Base-by-base conservation (phyloP, 164 flowering plant species). In the Macadamia tetraphylla region DNA sequence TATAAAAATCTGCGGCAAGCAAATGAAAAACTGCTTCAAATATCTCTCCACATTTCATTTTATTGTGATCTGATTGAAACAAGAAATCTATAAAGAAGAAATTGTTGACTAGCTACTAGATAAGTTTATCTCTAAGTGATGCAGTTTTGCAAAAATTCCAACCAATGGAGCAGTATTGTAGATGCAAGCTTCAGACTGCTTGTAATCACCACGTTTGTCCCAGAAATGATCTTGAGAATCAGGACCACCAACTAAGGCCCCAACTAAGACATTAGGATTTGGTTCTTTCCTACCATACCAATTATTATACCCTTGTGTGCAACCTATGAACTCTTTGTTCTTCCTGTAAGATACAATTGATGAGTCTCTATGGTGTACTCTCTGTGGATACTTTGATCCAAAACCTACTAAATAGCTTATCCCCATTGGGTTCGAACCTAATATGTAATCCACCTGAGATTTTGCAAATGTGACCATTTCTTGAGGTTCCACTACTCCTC, bases 111-210 rank as follows among this genome's bases (percentile, higher is more conserved):
- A 5, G 40, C 40, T 35, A 35, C 40, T 0, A 5, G 40, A 35
- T 2, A 35, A 35, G 40, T 35, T 72, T 23, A 23, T 23, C 63
- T 78, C 84, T 17, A 74, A 61, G 18, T 77, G 69, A 62, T 74
- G 63, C 63, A 94, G 65, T 69, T 80, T 90, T 0, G 97, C 97
- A 66, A 94, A 85, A 74, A 89, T 78, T 2, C 99, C 99, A n/a
- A 92, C 96, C 72, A 94, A 73, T 0, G 99, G 99, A 2, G 99
- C 96, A 1, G 98, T 89, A 65, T 94, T 94, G 60, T 94, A 94
- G 0, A 98, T 92, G 80, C 99, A 94, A 3, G 99, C 99, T 77
- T 94, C 99, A 0, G 98, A 92, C 76, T 94, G 99, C 89, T 87
- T 77, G 58, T 82, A 94, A 70, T 92, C 92, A 9, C 78, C 83